These are phyloP conservation scores for Neophaeococcomyces mojaviensis DNA, from an alignment of 2,329 filamentous ascomycete species.

Conservation along the genomic window DNA sequence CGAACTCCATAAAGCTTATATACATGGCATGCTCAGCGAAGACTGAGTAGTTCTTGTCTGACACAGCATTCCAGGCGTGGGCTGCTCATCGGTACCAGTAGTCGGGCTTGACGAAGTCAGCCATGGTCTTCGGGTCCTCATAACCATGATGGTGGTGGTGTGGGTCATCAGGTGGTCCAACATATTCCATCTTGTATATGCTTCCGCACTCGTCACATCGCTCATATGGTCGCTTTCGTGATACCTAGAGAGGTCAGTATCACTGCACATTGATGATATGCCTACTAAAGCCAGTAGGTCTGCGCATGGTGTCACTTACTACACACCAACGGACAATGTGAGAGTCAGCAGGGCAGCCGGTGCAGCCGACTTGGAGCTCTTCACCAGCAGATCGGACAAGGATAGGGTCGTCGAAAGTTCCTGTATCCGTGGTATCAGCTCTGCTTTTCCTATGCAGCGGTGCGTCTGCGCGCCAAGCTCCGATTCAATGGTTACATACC, in stretches of 20 bases:
- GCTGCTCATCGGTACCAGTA: conserved; percentile 64
- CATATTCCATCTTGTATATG: conserved; percentile 96
- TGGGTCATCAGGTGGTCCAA: conserved; percentile 69
- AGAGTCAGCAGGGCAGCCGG: conserved; percentile 84
- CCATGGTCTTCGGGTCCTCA: conserved; percentile 91
- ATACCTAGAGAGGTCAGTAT: conserved; percentile 50
- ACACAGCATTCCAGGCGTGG: not conserved
- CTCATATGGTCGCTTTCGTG: conserved; percentile 82
- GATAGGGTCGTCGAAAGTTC: conserved; percentile 85
- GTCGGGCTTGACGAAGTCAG: conserved; percentile 89
- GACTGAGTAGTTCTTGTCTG: not conserved
- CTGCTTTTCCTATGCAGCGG: not conserved
- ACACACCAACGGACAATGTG: conserved; percentile 87
- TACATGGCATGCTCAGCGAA: not conserved
- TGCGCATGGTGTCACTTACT: conserved; percentile 45
- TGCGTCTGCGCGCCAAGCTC: not conserved
- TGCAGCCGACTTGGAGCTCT: conserved; percentile 96
- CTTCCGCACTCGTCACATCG: conserved; percentile 95
- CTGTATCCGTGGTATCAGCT: conserved; percentile 36
- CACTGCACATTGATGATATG: not conserved
- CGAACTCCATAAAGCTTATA: conserved; percentile 3
- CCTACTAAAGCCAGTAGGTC: not conserved
- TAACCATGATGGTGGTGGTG: conserved; percentile 46
- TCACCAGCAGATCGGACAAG: conserved; percentile 83
- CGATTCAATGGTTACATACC: conserved; percentile 47